Conservation (phyloP, 441 rosid genomes). For the Adansonia madagascariensis region DNA sequence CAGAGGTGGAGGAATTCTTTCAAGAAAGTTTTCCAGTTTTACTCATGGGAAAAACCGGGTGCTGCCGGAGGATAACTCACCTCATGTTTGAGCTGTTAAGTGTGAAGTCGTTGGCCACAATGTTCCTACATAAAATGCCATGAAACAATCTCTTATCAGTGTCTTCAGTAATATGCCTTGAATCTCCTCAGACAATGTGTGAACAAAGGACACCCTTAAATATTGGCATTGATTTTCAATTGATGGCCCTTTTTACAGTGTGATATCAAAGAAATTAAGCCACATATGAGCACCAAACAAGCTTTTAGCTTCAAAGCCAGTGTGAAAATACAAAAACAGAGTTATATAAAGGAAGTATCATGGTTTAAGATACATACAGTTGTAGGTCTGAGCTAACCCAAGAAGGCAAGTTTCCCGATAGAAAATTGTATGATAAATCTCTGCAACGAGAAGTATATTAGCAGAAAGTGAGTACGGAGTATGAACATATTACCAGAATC, state of each 20-base stretch:
- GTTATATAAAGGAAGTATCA: not conserved
- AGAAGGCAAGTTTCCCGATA: constrained; percentile 64
- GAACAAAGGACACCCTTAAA: not conserved
- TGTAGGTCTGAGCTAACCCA: constrained; percentile 53
- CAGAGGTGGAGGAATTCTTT: not conserved
- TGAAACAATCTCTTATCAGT: not conserved
- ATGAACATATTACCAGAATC: not conserved
- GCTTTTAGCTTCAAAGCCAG: not conserved
- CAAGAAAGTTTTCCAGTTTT: not conserved
- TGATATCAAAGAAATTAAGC: constrained; percentile 7
- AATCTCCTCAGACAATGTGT: not conserved
- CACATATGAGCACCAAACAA: not conserved
- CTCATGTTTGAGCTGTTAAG: constrained; percentile 43
- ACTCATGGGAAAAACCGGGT: not conserved
- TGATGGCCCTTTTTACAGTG: constrained; percentile 1
- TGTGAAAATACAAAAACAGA: not conserved
- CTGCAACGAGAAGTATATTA: constrained; percentile 38
- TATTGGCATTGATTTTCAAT: constrained; percentile 2
- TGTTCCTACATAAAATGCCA: constrained; percentile 53
- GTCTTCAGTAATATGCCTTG: not conserved
- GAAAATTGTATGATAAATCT: constrained; percentile 74
- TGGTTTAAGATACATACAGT: constrained; percentile 45
- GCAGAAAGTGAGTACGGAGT: not conserved
- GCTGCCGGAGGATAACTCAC: constrained; percentile 33
- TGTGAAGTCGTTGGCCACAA: constrained; percentile 67